A percentile compares a stretch with the other conserved stretches of the same genome.
Evolutionary conservation across 1,284 basidiomycete species (phyloP).

Genomic region (Retiboletus fuscus): DNA sequence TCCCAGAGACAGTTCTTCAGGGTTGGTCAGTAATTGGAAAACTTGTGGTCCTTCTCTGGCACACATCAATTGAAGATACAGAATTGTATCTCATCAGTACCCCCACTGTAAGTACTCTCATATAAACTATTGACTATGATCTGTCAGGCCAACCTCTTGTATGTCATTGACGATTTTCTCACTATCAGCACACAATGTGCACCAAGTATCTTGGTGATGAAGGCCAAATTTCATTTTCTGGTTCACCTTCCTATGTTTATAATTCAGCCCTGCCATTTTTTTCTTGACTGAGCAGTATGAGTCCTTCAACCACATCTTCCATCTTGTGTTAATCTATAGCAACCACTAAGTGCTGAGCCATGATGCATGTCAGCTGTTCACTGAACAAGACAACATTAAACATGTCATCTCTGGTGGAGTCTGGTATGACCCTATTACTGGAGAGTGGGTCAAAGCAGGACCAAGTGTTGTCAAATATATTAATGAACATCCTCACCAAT

Average conservation of each 20-base stretch:
- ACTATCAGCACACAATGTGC: slow-evolving; percentile 27
- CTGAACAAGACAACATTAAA: too few relatives aligned
- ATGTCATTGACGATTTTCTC: slow-evolving; percentile 37
- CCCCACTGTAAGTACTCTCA: background rate
- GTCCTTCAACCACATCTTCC: slow-evolving; percentile 27
- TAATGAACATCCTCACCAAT: too few relatives aligned
- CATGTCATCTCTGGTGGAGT: too few relatives aligned
- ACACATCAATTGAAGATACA: slow-evolving; percentile 41
- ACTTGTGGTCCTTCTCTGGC: slow-evolving; percentile 41
- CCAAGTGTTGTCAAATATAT: too few relatives aligned
- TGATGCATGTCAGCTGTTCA: slow-evolving; percentile 33
- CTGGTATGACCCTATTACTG: too few relatives aligned
- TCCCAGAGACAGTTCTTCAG: slow-evolving; percentile 33
- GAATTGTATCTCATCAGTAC: slow-evolving; percentile 27
- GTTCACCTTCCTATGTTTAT: slow-evolving; percentile 33
- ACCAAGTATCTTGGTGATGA: slow-evolving; percentile 31
- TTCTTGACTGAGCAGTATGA: slow-evolving; percentile 33
- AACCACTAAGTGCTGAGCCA: slow-evolving; percentile 24
- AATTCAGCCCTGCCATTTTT: slow-evolving; percentile 28
- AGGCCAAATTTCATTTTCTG: slow-evolving; percentile 35
- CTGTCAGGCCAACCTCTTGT: background rate
- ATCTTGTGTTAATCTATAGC: background rate
- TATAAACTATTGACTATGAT: background rate
- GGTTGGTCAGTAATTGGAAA: slow-evolving; percentile 16
- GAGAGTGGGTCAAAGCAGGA: too few relatives aligned